A percentile compares a stretch with the other conserved stretches of the same genome.
These are phyloP conservation scores for Tolypocladium ophioglossoides DNA, from an alignment of 2,329 filamentous ascomycete genomes.

Conservation along the genomic window DNA sequence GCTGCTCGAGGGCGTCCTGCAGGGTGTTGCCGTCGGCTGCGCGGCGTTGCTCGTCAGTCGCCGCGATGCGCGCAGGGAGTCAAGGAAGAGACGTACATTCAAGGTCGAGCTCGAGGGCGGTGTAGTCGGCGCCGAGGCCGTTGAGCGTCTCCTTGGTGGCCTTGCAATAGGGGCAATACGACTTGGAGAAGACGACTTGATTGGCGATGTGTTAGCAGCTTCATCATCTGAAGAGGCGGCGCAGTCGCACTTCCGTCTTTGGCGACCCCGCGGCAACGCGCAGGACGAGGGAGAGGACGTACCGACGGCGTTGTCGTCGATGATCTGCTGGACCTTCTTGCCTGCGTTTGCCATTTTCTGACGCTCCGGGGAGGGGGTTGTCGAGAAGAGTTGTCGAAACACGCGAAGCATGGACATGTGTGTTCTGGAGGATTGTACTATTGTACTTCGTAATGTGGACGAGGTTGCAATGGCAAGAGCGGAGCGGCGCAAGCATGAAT, in stretches of 20 bases:
- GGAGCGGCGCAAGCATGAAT: background rate
- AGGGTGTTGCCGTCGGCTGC: constrained; percentile 72
- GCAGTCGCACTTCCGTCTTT: background rate
- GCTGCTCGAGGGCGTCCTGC: constrained; percentile 70
- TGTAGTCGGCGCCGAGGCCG: constrained; percentile 60
- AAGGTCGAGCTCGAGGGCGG: constrained; percentile 74
- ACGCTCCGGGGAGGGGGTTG: constrained; percentile 35
- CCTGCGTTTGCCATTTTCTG: constrained; percentile 74
- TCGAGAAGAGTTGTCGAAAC: constrained; percentile 60
- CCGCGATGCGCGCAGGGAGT: background rate
- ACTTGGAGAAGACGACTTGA: constrained; percentile 89
- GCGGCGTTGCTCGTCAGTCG: background rate
- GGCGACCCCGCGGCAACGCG: background rate
- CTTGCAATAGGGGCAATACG: constrained; percentile 88
- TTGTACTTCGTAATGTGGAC: background rate
- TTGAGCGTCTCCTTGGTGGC: constrained; percentile 67
- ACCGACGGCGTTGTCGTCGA: constrained; percentile 82
- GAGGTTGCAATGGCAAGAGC: constrained; percentile 1
- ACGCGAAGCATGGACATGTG: constrained; percentile 44
- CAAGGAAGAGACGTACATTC: constrained; percentile 46
- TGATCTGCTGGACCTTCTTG: constrained; percentile 73
- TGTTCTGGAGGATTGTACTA: constrained; percentile 2
- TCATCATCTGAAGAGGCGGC: background rate
- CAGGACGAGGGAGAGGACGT: constrained; percentile 20
- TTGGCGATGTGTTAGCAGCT: background rate